phyloP scores from a whole-genome alignment of 495 filamentous ascomycete genomes.

The Amniculicola lignicola region DNA sequence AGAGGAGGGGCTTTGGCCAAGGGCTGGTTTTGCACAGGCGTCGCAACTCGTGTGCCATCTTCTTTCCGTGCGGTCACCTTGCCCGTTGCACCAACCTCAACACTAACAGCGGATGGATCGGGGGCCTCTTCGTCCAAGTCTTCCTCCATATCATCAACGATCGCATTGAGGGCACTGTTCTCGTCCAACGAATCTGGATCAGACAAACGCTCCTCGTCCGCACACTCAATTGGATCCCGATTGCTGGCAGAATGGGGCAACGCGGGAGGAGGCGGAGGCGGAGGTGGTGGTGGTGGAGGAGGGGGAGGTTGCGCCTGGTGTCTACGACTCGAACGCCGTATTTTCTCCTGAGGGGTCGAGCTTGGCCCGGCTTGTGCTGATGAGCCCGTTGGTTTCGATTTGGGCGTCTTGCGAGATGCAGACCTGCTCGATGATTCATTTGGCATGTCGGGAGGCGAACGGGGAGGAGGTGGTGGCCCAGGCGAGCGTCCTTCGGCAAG shows the following conservation, averaged over 20 bases:
- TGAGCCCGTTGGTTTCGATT: constrained; percentile 22
- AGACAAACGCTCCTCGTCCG: constrained; percentile 80
- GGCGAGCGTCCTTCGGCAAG: constrained; percentile 45
- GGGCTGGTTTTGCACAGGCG: constrained; percentile 66
- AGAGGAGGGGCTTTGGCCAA: constrained; percentile 39
- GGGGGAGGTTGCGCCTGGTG: constrained; percentile 47
- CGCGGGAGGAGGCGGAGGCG: constrained; percentile 51
- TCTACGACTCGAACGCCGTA: constrained; percentile 40
- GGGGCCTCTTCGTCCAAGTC: constrained; percentile 74
- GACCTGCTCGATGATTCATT: constrained; percentile 29
- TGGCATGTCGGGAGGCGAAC: constrained; percentile 21
- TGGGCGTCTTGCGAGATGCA: constrained; percentile 14
- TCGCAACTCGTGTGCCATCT: constrained; percentile 85
- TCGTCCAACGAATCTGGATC: constrained; percentile 75
- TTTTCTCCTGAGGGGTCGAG: constrained; percentile 43
- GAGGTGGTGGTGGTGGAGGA: constrained; percentile 41
- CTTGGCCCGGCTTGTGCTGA: constrained; percentile 45
- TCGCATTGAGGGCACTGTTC: constrained; percentile 72
- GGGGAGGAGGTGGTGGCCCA: constrained; percentile 22
- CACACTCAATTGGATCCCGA: constrained; percentile 75
- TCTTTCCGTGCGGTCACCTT: constrained; percentile 96
- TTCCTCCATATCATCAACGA: constrained; percentile 87
- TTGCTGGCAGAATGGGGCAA: constrained; percentile 37
- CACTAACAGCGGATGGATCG: constrained; percentile 85
- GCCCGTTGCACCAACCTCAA: constrained; percentile 85